Base-by-base conservation (phyloP, 306 rosid species). In the Cicer pinnatifidum region DNA sequence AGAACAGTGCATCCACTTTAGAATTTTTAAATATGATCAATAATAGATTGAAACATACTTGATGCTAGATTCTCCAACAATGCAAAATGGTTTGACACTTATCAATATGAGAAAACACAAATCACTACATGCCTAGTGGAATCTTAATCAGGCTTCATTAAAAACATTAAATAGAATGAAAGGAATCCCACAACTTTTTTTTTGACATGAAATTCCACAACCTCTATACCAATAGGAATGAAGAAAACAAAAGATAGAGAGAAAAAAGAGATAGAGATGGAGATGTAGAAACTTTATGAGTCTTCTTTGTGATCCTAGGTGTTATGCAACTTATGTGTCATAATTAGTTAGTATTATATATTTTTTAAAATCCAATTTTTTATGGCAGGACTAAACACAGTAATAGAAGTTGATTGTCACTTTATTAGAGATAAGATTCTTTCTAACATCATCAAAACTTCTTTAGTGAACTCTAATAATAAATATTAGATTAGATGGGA, bases 401-500 rank as follows among this genome's bases (percentile, higher is more conserved):
- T 28, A 28, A 28, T 44, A 9, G 4, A 44, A 44, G n/a, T 44
- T 44, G 4, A 44, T 44, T 44, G 12, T 44, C 47, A 44, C 11
- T 44, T 44, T 44, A 44, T 44, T 11, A 44, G 3, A 44, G 10
- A 44, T 8, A 44, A 44, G 9, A 44, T 44, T 11, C 9, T 44
- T 44, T 44, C 47, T 8, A 0, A 11, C 9, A 44, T 44, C 11
- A 47, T 20, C 54, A 75, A 90, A 90, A 12, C 82, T 83, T 64
- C 95, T 94, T 2, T 80, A 83, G 57, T 81, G 80, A 35, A 90
- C 84, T 63, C 89, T 88, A 44, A 44, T 44, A 44, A 44, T 10
- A n/a, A 9, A 11, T 17, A 11, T 17, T 17, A 17, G 19, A 17
- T 1, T 44, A 1, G n/a, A 6, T 4, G 12, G 11, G 9, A 44